Evolutionary conservation across 257 asterid species (phyloP).

Genomic region (Hygrophila difformis): DNA sequence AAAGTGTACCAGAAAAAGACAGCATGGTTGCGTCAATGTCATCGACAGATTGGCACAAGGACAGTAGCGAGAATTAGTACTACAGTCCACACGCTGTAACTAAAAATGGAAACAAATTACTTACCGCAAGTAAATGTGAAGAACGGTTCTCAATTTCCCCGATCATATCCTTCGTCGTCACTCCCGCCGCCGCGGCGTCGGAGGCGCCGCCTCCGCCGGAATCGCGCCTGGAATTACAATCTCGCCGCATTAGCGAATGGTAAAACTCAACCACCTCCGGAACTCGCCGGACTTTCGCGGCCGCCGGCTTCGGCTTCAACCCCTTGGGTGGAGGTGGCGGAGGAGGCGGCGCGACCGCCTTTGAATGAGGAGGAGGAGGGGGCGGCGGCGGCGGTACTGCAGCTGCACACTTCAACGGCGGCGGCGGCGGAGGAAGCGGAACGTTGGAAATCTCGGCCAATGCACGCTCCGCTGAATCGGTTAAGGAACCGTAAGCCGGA

Average conservation of each 20-base stretch:
- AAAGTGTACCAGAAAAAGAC: constrained; percentile 28
- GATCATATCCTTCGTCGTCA: constrained; percentile 82
- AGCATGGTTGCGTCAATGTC: constrained; percentile 29
- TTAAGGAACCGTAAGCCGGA: constrained; percentile 40
- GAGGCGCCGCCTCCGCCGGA: constrained; percentile 32
- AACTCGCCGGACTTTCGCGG: constrained; percentile 64
- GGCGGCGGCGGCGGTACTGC: constrained; percentile 38
- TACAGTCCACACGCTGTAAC: constrained; percentile 1
- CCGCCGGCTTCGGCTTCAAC: constrained; percentile 21
- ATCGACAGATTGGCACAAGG: constrained; percentile 26
- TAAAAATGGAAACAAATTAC: constrained; percentile 10
- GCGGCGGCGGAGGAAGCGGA: constrained; percentile 30
- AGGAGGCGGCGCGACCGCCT: constrained; percentile 31
- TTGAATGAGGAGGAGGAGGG: constrained; percentile 24
- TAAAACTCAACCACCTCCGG: constrained; percentile 96
- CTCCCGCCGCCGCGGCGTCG: constrained; percentile 39
- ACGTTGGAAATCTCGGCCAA: constrained; percentile 53
- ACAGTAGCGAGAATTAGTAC: constrained; percentile 29
- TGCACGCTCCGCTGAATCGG: constrained; percentile 66
- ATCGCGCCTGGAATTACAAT: constrained; percentile 59
- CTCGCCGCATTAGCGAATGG: constrained; percentile 91
- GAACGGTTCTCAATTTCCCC: constrained; percentile 99
- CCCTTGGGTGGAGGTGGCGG: constrained; percentile 61
- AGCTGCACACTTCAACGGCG: constrained; percentile 5
- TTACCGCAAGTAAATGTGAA: constrained; percentile 84